Conservation (phyloP, 2,329 filamentous ascomycete species). For the Huntiella decipiens region DNA sequence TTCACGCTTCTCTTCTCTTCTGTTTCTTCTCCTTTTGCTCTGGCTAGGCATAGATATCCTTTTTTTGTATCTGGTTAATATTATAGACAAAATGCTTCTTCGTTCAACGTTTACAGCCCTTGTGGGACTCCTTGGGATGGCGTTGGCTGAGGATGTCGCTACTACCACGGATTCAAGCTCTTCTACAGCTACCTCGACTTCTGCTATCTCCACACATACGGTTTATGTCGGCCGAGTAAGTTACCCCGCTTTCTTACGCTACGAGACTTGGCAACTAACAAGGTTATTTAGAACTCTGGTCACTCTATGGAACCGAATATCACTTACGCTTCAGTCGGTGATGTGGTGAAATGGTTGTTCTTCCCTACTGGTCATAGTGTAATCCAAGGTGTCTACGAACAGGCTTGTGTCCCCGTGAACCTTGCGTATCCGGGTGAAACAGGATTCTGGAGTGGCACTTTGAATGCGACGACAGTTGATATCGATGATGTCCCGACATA, state of each 20-base stretch:
- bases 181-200: neutral
- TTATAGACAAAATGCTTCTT: too few relatives aligned
- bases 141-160: neutral
- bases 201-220: slow-evolving; percentile 9
- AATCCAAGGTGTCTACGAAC: slow-evolving; percentile 36
- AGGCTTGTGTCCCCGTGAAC: slow-evolving; percentile 46
- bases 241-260: neutral
- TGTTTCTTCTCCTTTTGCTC: neutral
- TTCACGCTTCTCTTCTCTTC: slow-evolving; percentile 1
- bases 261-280: neutral
- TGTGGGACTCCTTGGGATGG: neutral
- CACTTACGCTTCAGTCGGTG: slow-evolving; percentile 23
- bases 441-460: slow-evolving; percentile 35
- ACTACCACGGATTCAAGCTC: neutral
- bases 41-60: neutral
- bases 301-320: slow-evolving; percentile 17
- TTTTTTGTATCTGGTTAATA: neutral
- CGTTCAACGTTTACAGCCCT: neutral
- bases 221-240: slow-evolving; percentile 12
- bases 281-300: slow-evolving; percentile 15
- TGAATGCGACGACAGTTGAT: slow-evolving; percentile 19
- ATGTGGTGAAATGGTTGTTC: slow-evolving; percentile 38
- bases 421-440: slow-evolving; percentile 26
- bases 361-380: slow-evolving; percentile 46
- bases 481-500: slow-evolving; percentile 23